These are phyloP conservation scores for Sisymbrium altissimum DNA, from an alignment of 345 rosid species.

Conservation along the genomic window DNA sequence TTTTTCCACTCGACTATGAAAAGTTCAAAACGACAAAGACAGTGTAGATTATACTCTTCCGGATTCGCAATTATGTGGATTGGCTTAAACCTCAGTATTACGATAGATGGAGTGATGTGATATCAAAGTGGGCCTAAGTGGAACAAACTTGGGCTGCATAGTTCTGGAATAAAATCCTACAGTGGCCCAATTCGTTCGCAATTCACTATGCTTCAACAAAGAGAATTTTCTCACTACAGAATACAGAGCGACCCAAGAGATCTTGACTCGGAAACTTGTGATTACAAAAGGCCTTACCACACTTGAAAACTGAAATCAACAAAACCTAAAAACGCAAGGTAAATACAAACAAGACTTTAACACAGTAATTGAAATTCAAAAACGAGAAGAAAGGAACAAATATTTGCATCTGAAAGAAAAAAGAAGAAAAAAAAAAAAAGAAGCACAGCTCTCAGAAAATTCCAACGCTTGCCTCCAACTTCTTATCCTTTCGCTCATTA, in stretches of 20 bases:
- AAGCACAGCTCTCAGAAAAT: constrained; percentile 11
- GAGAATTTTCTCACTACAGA: background rate
- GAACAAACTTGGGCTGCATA: background rate
- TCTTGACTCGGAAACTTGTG: background rate
- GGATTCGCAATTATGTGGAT: background rate
- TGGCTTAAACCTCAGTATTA: background rate
- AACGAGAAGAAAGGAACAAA: constrained; percentile 1
- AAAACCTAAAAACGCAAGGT: background rate
- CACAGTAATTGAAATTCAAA: background rate
- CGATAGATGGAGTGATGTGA: background rate
- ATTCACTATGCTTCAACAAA: background rate
- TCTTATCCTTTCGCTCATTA: constrained; percentile 7
- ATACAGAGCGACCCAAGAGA: background rate
- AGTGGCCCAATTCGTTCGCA: too few species aligned
- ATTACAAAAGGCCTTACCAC: constrained; percentile 14
- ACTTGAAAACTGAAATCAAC: constrained; percentile 11
- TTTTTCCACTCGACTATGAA: background rate
- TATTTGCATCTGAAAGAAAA: constrained; percentile 7
- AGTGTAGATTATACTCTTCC: background rate
- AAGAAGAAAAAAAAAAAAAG: background rate
- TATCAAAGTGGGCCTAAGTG: background rate
- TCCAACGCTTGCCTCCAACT: constrained; percentile 28
- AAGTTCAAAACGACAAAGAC: background rate
- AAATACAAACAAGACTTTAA: background rate
- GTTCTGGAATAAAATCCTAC: background rate